Conservation (phyloP, 2,329 filamentous ascomycete species). For the Mycocentrospora acerina region DNA sequence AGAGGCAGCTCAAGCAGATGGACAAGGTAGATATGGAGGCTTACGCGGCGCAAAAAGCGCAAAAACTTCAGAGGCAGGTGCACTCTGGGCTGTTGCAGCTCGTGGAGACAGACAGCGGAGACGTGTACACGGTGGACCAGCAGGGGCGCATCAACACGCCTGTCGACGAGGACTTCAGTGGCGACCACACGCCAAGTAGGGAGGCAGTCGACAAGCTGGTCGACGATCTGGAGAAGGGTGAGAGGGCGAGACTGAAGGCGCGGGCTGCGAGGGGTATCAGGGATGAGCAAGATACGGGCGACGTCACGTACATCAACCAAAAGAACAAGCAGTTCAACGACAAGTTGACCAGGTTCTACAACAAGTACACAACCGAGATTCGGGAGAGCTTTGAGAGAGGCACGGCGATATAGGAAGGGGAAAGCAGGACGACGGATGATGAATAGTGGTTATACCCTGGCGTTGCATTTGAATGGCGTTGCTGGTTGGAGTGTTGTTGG, state of each 20-base stretch:
- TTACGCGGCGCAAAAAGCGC: slow-evolving; percentile 86
- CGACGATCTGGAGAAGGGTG: slow-evolving; percentile 80
- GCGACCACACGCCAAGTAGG: slow-evolving; percentile 83
- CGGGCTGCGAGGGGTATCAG: slow-evolving; percentile 74
- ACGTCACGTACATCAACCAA: slow-evolving; percentile 99
- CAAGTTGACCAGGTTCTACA: slow-evolving; percentile 93
- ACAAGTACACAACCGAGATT: slow-evolving; percentile 97
- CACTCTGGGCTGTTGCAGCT: slow-evolving; percentile 84
- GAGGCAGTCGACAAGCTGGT: slow-evolving; percentile 87
- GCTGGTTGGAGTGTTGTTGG: slow-evolving; percentile 6
- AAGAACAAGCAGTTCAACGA: slow-evolving; percentile 99
- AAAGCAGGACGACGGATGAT: not conserved
- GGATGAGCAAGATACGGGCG: slow-evolving; percentile 72
- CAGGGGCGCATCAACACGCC: slow-evolving; percentile 90
- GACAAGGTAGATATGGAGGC: slow-evolving; percentile 70
- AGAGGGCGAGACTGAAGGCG: slow-evolving; percentile 84
- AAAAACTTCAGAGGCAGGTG: slow-evolving; percentile 81
- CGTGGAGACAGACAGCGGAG: slow-evolving; percentile 84
- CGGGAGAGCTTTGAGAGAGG: slow-evolving; percentile 96
- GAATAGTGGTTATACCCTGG: slow-evolving; percentile 29
- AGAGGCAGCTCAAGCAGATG: slow-evolving; percentile 80
- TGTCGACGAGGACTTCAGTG: slow-evolving; percentile 77
- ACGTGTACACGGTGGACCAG: slow-evolving; percentile 90
- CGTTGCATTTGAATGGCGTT: slow-evolving; percentile 9
- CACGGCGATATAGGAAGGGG: slow-evolving; percentile 72